Percentiles rank a stretch among this genome's conserved stretches.
Conservation (phyloP, 306 rosid species). For the Cucurbita ficifolia region DNA sequence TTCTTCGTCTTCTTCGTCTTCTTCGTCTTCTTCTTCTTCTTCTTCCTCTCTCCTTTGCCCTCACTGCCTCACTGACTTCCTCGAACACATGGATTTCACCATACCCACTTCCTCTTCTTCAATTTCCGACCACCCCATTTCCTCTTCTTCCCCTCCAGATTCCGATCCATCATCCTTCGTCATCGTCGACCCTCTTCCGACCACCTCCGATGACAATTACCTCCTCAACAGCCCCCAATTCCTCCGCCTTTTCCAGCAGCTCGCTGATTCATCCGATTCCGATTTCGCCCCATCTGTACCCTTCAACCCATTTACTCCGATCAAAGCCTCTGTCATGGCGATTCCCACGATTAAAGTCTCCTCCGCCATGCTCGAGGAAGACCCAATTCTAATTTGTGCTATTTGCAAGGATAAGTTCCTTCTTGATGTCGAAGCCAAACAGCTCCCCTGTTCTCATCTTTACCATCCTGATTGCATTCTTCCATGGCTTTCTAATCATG, state of each 20-base stretch:
- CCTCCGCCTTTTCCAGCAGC: conserved; percentile 29
- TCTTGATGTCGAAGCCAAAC: conserved; percentile 33
- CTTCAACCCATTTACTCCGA: conserved; percentile 7
- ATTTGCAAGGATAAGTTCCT: conserved; percentile 47
- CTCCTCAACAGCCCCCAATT: conserved; percentile 21
- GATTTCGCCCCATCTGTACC: not conserved
- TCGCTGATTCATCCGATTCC: conserved; percentile 12
- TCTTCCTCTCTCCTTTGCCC: conserved; percentile 38
- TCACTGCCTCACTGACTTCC: conserved; percentile 52
- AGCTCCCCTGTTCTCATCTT: conserved; percentile 61
- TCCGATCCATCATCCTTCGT: conserved; percentile 18
- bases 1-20: conserved; percentile 4
- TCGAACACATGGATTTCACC: conserved; percentile 66
- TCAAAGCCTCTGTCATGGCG: conserved; percentile 15
- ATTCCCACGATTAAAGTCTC: conserved; percentile 25
- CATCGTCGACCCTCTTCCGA: conserved; percentile 6
- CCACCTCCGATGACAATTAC: conserved; percentile 11
- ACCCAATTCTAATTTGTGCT: conserved; percentile 41
- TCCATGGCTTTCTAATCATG: conserved; percentile 57
- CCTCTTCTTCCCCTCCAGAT: conserved; percentile 6
- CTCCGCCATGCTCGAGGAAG: conserved; percentile 21
- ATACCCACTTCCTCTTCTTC: conserved; percentile 17
- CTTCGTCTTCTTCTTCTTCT: not conserved
- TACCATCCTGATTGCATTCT: conserved; percentile 71
- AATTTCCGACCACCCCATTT: conserved; percentile 5